These are phyloP conservation scores for Mediolabrus comicus DNA, from an alignment of 108 stramenopile genomes.

Conservation along the genomic window DNA sequence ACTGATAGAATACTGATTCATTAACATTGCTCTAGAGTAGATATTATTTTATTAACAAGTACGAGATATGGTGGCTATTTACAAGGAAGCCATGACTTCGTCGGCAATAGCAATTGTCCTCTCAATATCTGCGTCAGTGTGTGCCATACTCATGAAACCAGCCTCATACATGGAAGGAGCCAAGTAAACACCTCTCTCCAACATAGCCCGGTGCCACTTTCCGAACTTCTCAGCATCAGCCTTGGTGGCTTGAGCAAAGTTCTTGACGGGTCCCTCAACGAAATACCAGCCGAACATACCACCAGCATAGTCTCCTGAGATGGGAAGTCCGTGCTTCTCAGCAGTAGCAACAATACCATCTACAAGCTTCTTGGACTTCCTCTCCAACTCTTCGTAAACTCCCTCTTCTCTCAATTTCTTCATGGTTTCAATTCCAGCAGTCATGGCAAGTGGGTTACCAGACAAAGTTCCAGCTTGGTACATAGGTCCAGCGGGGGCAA, in stretches of 20 bases:
- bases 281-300: constrained; percentile 99
- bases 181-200: constrained; percentile 96
- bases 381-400: constrained; percentile 91
- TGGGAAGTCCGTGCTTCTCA: constrained; percentile 89
- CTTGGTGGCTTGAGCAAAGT: constrained; percentile 90
- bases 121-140: constrained; percentile 96
- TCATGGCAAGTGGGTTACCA: constrained; percentile 98
- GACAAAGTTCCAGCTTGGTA: constrained; percentile 98
- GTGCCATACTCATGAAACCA: constrained; percentile 96
- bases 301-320: constrained; percentile 86
- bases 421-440: constrained; percentile 96
- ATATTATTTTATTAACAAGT: constrained; percentile 1
- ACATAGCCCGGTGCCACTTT: constrained; percentile 98
- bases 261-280: constrained; percentile 92
- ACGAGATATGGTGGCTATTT: constrained; percentile 16
- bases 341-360: constrained; percentile 86
- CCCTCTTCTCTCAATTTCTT: constrained; percentile 87
- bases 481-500: constrained; percentile 98
- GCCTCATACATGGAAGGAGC: constrained; percentile 98
- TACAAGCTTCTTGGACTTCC: constrained; percentile 87
- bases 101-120: constrained; percentile 95
- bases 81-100: constrained; percentile 91
- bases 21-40: not conserved
- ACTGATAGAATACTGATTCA: too few species aligned
- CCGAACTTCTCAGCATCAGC: constrained; percentile 92